These are phyloP conservation scores for Betula pendula DNA, from an alignment of 306 rosid genomes.

Conservation along the genomic window DNA sequence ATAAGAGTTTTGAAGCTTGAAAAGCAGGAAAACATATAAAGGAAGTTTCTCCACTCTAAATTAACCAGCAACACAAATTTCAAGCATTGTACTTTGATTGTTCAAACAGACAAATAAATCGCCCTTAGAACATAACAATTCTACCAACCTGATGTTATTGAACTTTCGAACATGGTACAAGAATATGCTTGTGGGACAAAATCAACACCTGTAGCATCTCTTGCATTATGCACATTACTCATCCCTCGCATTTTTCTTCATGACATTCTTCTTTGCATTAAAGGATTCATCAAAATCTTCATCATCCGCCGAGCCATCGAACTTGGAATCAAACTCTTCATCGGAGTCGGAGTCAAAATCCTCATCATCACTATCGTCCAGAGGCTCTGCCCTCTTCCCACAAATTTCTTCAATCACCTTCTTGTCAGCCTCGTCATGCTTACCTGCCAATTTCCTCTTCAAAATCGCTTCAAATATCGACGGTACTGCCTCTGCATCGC, in stretches of 20 bases:
- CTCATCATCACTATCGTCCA: slow-evolving; percentile 31
- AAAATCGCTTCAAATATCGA: slow-evolving; percentile 68
- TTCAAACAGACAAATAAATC: background rate
- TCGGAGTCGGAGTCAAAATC: slow-evolving; percentile 21
- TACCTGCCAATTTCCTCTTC: slow-evolving; percentile 55
- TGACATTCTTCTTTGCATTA: slow-evolving; percentile 56
- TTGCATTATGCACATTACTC: slow-evolving; percentile 44
- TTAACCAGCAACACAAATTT: background rate
- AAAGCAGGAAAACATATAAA: background rate
- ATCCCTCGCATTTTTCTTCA: slow-evolving; percentile 52
- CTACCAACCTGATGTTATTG: slow-evolving; percentile 29
- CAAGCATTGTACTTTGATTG: background rate
- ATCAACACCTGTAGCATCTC: slow-evolving; percentile 46
- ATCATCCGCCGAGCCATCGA: too few relatives aligned
- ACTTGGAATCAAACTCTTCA: slow-evolving; percentile 24
- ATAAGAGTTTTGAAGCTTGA: background rate
- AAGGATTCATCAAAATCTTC: slow-evolving; percentile 71
- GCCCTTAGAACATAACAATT: background rate
- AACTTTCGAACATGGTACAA: background rate
- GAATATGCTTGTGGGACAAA: background rate
- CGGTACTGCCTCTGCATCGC: slow-evolving; percentile 63
- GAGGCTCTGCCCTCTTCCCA: slow-evolving; percentile 30
- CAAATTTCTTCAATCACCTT: slow-evolving; percentile 59
- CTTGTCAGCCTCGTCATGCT: slow-evolving; percentile 52
- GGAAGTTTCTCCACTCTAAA: background rate